phyloP scores from a whole-genome alignment of 108 stramenopile species.

The Stephanodiscus minutulus region DNA sequence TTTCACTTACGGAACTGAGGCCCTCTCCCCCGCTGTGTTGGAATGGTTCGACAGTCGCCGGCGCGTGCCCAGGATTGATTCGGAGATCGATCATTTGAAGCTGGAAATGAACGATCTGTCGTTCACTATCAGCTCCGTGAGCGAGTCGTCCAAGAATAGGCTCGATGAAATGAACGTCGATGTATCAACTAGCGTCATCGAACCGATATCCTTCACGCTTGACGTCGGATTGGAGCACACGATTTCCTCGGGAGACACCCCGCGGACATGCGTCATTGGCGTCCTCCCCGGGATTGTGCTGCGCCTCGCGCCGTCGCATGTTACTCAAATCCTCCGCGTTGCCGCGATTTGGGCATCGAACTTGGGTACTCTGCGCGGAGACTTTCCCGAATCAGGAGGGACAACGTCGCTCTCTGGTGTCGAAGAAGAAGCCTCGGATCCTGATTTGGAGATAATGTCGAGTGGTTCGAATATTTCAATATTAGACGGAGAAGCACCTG shows the following conservation, averaged over 20 bases:
- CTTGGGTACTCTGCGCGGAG: conserved; percentile 30
- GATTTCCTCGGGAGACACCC: conserved; percentile 43
- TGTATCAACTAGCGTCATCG: conserved; percentile 62
- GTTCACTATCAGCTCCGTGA: conserved; percentile 43
- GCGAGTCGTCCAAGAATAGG: conserved; percentile 36
- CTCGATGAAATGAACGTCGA: conserved; percentile 53
- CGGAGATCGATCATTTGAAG: conserved; percentile 52
- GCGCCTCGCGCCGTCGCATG: conserved; percentile 59
- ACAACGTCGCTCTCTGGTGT: conserved; percentile 17
- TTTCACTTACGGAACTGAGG: conserved; percentile 62
- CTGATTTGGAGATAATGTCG: conserved; percentile 40
- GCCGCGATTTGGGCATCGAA: conserved; percentile 60
- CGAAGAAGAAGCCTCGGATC: conserved; percentile 36
- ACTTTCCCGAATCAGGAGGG: conserved; percentile 1
- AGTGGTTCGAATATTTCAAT: conserved; percentile 50
- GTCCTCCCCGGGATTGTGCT: conserved; percentile 67
- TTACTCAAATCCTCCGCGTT: conserved; percentile 59
- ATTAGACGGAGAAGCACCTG: conserved; percentile 21
- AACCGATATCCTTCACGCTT: conserved; percentile 67
- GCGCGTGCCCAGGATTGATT: conserved; percentile 34
- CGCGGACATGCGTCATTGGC: conserved; percentile 73
- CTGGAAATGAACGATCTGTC: conserved; percentile 56
- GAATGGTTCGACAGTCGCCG: conserved; percentile 61
- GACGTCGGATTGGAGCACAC: conserved; percentile 68
- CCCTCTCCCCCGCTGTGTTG: conserved; percentile 48